phyloP scores from a whole-genome alignment of 805 yeast species.

The Alloascoidea africana region DNA sequence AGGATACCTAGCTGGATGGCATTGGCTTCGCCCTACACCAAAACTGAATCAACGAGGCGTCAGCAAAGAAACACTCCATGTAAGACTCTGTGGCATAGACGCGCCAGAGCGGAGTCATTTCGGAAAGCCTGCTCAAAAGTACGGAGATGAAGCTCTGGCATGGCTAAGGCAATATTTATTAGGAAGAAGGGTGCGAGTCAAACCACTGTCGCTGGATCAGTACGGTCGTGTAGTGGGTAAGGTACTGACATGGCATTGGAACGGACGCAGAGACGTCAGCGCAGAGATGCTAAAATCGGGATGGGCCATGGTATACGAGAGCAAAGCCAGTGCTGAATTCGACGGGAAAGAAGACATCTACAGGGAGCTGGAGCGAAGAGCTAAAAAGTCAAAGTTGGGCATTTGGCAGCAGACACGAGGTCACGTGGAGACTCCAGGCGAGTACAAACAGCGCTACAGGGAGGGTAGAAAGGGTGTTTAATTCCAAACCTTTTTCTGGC shows the following conservation, averaged over 20 bases:
- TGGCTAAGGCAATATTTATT: conserved; percentile 61
- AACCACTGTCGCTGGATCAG: conserved; percentile 76
- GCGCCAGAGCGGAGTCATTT: conserved; percentile 95
- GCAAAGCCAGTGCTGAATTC: conserved; percentile 68
- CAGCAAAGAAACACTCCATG: conserved; percentile 56
- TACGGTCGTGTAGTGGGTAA: conserved; percentile 80
- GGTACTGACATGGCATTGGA: conserved; percentile 43
- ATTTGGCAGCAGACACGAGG: conserved; percentile 42
- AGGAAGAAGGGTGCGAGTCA: conserved; percentile 55
- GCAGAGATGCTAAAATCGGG: conserved; percentile 78
- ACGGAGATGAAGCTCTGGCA: conserved; percentile 62
- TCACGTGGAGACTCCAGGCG: conserved; percentile 57
- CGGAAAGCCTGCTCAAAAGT: conserved; percentile 87
- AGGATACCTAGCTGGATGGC: conserved; percentile 82
- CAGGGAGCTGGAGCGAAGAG: conserved; percentile 39
- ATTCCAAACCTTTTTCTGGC: too few relatives aligned
- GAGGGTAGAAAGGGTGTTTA: too few relatives aligned
- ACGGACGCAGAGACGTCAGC: conserved; percentile 69
- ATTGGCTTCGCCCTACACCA: conserved; percentile 69
- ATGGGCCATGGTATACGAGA: conserved; percentile 78
- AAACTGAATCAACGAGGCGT: conserved; percentile 25
- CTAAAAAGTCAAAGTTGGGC: conserved; percentile 44
- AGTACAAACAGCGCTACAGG: conserved; percentile 38
- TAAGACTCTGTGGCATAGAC: conserved; percentile 84
- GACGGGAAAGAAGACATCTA: conserved; percentile 60